Conservation (phyloP, 139 green algal genomes). For the Chlamydomonas sp. region DNA sequence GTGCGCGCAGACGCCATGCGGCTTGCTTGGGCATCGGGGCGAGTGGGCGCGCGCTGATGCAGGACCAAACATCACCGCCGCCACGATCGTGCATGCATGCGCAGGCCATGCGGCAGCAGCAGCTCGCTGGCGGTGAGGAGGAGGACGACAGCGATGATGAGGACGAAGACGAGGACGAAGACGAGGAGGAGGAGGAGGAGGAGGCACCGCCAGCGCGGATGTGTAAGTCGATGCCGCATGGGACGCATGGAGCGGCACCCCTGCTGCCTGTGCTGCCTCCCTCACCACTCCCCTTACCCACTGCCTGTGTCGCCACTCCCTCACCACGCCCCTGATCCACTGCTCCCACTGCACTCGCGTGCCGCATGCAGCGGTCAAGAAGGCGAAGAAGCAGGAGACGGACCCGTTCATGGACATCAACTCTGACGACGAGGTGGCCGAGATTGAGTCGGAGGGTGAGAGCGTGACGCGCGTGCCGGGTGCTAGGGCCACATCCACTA, state of each 20-base stretch:
- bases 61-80: background rate
- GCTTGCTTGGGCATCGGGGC: background rate
- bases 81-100: background rate
- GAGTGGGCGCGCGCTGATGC: background rate
- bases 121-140: background rate
- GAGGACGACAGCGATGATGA: background rate
- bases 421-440: too few relatives aligned
- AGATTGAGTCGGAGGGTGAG: too few relatives aligned
- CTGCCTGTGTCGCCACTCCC: background rate
- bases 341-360: background rate
- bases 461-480: too few relatives aligned
- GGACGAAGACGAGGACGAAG: background rate
- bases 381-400: too few relatives aligned
- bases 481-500: too few relatives aligned
- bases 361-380: background rate
- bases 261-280: background rate
- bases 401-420: too few relatives aligned
- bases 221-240: background rate
- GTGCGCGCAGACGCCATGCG: background rate
- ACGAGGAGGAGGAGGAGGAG: slow-evolving; percentile 3
- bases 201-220: too few relatives aligned
- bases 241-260: background rate
- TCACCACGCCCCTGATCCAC: background rate
- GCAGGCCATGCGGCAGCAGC: background rate
- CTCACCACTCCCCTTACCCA: background rate